Conservation (phyloP, 2,329 filamentous ascomycete species). For the Diaporthe sp. region DNA sequence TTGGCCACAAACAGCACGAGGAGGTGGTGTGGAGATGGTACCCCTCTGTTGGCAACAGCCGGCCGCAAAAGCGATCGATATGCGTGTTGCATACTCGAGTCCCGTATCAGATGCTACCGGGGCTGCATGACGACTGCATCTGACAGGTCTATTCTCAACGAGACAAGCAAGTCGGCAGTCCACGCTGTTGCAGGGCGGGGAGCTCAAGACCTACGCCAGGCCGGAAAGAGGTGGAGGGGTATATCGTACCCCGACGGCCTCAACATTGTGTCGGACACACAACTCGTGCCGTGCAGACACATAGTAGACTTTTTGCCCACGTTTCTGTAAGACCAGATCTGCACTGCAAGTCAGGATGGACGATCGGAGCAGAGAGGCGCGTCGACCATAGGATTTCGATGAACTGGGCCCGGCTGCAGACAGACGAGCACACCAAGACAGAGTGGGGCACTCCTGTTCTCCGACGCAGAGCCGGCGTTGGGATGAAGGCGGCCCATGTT, state of each 20-base stretch:
- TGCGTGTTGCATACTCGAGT: constrained; percentile 23
- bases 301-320: neutral
- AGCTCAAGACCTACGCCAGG: neutral
- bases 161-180: neutral
- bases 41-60: constrained; percentile 7
- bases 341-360: constrained; percentile 11
- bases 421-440: neutral
- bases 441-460: constrained; percentile 17
- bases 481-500: constrained; percentile 30
- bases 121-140: constrained; percentile 26
- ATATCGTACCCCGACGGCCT: neutral
- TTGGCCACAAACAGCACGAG: constrained; percentile 22
- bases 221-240: neutral
- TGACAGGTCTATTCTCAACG: constrained; percentile 21
- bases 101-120: constrained; percentile 39
- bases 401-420: constrained; percentile 7
- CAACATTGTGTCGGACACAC: neutral
- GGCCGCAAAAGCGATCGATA: constrained; percentile 10
- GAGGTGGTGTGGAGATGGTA: constrained; percentile 20
- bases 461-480: constrained; percentile 26
- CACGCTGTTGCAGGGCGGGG: constrained; percentile 10
- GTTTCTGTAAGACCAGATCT: constrained; percentile 9
- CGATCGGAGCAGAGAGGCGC: neutral
- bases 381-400: neutral
- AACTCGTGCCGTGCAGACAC: neutral